Percentiles rank a stretch among this genome's conserved stretches.
phyloP scores from a whole-genome alignment of 495 filamentous ascomycete genomes.

The Talaromyces wortmannii region DNA sequence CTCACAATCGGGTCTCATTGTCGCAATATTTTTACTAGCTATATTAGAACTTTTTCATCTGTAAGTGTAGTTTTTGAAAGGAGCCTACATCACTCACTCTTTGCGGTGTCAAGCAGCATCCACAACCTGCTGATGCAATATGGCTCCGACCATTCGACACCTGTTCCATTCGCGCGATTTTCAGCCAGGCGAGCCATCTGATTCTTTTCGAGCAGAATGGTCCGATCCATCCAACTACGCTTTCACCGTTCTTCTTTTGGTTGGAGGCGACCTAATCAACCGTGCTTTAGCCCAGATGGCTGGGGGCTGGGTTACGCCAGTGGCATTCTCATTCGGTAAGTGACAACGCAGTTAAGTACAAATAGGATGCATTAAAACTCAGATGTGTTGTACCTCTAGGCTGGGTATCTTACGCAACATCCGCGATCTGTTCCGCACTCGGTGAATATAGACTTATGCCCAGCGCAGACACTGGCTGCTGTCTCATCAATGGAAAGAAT shows the following conservation, averaged over 20 bases:
- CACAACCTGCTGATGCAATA: too few relatives aligned
- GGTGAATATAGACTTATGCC: constrained; percentile 38
- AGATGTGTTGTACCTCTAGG: constrained; percentile 1
- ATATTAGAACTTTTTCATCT: too few relatives aligned
- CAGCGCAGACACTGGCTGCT: constrained; percentile 10
- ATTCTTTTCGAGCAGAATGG: constrained; percentile 12
- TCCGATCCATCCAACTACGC: constrained; percentile 22
- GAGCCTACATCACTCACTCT: too few relatives aligned
- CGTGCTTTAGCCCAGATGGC: constrained; percentile 41
- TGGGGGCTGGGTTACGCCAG: constrained; percentile 26
- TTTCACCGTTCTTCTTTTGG: constrained; percentile 36
- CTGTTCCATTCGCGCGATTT: too few relatives aligned
- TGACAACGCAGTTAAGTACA: too few relatives aligned
- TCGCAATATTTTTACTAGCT: too few relatives aligned
- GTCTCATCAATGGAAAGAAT: constrained; percentile 34
- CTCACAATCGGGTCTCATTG: too few relatives aligned
- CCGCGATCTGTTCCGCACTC: constrained; percentile 26
- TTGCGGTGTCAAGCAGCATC: too few relatives aligned
- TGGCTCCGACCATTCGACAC: too few relatives aligned
- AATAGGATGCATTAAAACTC: not conserved
- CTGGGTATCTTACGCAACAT: constrained; percentile 41
- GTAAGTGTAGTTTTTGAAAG: too few relatives aligned
- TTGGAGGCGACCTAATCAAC: constrained; percentile 44
- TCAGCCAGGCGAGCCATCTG: not conserved
- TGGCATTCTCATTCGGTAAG: constrained; percentile 47